Evolutionary conservation across 441 rosid species (phyloP).

Genomic region (Manihot esculenta): DNA sequence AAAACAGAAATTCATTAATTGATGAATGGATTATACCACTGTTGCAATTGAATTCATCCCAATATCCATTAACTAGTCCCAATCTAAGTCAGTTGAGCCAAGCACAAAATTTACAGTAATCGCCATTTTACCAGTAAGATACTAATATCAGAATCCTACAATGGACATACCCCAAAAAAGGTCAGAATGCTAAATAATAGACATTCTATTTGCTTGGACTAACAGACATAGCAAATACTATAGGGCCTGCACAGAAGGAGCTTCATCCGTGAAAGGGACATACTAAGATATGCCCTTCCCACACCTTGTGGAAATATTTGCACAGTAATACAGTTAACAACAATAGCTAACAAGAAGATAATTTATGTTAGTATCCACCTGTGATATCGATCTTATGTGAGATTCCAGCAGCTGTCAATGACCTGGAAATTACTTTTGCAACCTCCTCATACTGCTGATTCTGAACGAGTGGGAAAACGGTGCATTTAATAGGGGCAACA

Average conservation of each 20-base stretch:
- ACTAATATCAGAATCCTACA: background rate
- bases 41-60: background rate
- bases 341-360: background rate
- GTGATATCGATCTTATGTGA: conserved; percentile 73
- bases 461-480: conserved; percentile 78
- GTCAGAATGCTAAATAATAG: background rate
- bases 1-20: background rate
- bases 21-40: background rate
- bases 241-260: background rate
- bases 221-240: background rate
- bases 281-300: background rate
- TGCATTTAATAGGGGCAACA: conserved; percentile 73
- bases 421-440: conserved; percentile 56
- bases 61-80: too few relatives aligned
- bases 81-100: background rate
- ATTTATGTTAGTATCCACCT: conserved; percentile 35
- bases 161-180: background rate
- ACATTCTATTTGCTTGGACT: background rate
- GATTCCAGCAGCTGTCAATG: conserved; percentile 62
- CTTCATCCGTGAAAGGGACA: background rate
- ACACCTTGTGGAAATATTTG: background rate
- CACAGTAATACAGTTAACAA: background rate
- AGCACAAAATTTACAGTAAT: background rate
- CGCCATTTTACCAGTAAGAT: background rate
- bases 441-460: conserved; percentile 58